Evolutionary conservation across 805 yeast genomes (phyloP), one percentile per base, ranked within the genome.

Genomic region (Debaryomyces tyrocola): DNA sequence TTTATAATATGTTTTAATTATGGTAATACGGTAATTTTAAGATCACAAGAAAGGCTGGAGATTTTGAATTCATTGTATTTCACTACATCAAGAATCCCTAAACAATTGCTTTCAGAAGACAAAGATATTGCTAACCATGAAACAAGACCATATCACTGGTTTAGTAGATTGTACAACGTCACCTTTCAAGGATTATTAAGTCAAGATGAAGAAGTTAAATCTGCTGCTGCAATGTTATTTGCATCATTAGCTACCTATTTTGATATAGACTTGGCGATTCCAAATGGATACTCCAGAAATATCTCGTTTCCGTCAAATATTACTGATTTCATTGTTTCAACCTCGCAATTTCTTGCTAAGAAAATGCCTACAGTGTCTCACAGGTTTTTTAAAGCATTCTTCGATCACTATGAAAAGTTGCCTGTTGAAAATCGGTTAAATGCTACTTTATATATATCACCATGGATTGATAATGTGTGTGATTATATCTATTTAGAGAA

Each of bases 401-500:
- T 72, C 51, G 70, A 65, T 31, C 64, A 63, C 47, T 77, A 75
- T 48, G 79, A 73, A 2, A 66, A 63, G 40, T 55, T 76, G 17
- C 63, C 68, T 0, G 48, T 44, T 0, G 67, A 61, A 6, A 69
- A 69, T 34, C 59, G 70, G 41, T 54, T 71, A n/a, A 66, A 75
- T 46, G 75, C 81, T 1, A 71, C 73, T 15, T 57, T 77, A 43
- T 83, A 82, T 56, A 67, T 83, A 9, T 70, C 86, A 0, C 91
- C 94, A 2, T 90, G 96, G 96, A 73, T 86, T 12, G 77, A 77
- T 20, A 85, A 88, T 54, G 70, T 88, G 20, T 80, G 82, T 58
- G 70, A 73, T 11, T 63, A 80, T 52, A 83, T 87, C 6, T 84
- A 73, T 56, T 55, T 76, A 36, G 71, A 70, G 14, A 81, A 78